phyloP scores from a whole-genome alignment of 345 rosid species.

The Murraya koenigii region DNA sequence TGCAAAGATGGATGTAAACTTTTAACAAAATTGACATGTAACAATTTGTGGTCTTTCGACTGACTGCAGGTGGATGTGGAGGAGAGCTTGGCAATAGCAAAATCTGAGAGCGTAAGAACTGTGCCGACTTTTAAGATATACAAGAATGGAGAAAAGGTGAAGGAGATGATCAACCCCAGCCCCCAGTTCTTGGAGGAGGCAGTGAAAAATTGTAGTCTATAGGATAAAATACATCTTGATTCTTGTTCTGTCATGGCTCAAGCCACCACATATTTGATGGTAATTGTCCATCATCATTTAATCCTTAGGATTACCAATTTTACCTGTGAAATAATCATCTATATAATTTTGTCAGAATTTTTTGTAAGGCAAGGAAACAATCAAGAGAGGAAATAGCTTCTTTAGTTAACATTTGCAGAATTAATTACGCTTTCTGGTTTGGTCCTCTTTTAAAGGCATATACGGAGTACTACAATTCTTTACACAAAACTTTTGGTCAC shows the following conservation, averaged over 20 bases:
- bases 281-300: constrained; percentile 11
- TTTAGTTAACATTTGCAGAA: constrained; percentile 9
- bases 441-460: neutral
- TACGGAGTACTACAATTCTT: neutral
- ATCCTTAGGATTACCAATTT: constrained; percentile 19
- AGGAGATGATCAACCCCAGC: constrained; percentile 78
- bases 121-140: constrained; percentile 80
- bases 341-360: constrained; percentile 18
- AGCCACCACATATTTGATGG: constrained; percentile 7
- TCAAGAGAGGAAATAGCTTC: constrained; percentile 6
- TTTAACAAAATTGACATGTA: neutral
- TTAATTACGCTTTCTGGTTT: neutral
- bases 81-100: constrained; percentile 54
- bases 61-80: constrained; percentile 63
- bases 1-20: neutral
- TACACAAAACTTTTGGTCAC: too few relatives aligned
- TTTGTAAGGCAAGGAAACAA: constrained; percentile 4
- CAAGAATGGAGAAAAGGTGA: constrained; percentile 61
- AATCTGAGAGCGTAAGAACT: constrained; percentile 59
- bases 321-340: constrained; percentile 28
- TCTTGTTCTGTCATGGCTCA: constrained; percentile 6
- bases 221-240: constrained; percentile 15
- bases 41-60: neutral
- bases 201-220: constrained; percentile 51
- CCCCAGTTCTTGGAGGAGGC: constrained; percentile 63